phyloP scores from a whole-genome alignment of 164 flowering plant species.

The Euptelea pleiosperma region DNA sequence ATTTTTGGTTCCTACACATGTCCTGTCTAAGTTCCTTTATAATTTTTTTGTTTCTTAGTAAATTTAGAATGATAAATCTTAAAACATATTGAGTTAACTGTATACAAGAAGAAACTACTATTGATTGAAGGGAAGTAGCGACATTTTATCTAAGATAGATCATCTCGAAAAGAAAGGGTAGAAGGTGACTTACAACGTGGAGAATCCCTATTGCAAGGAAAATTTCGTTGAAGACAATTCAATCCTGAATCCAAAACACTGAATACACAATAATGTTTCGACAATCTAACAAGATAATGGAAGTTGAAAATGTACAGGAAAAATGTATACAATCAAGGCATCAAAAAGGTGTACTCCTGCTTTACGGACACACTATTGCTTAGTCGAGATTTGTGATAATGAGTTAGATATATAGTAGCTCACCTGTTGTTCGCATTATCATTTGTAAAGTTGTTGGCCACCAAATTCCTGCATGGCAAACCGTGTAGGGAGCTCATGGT shows the following conservation, averaged over 20 bases:
- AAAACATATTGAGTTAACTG: no score
- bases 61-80: no score
- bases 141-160: not conserved
- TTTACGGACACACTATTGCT: not conserved
- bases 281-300: no score
- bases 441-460: slow-evolving; percentile 62
- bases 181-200: slow-evolving; percentile 49
- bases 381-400: not conserved
- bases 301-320: not conserved
- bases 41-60: no score
- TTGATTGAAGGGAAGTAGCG: no score
- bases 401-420: not conserved
- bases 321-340: not conserved
- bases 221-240: slow-evolving; percentile 63
- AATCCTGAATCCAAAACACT: slow-evolving; percentile 53
- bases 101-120: no score
- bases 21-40: no score
- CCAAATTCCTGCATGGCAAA: slow-evolving; percentile 52
- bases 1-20: no score
- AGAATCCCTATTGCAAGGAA: slow-evolving; percentile 56
- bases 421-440: slow-evolving; percentile 50
- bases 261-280: slow-evolving; percentile 12
- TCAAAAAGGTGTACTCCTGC: no score
- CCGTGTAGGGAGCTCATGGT: not conserved
- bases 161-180: not conserved